A percentile compares a stretch with the other conserved stretches of the same genome.
phyloP scores from a whole-genome alignment of 2,329 filamentous ascomycete genomes.

The Fusarium xylarioides region DNA sequence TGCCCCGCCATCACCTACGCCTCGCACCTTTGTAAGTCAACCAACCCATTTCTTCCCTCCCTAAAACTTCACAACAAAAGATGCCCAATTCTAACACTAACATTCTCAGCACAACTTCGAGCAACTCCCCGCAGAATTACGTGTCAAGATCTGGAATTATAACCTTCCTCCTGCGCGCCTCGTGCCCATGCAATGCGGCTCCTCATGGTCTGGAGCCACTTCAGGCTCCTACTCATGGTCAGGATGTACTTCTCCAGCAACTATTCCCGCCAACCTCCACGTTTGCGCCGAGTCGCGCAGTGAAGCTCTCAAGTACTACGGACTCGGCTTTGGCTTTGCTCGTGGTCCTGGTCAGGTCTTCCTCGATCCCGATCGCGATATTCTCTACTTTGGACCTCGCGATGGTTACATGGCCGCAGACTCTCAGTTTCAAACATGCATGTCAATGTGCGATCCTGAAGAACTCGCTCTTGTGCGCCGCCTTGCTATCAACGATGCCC shows the following conservation, averaged over 20 bases:
- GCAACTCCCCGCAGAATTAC: slow-evolving; percentile 56
- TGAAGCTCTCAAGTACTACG: slow-evolving; percentile 55
- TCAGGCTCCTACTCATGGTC: slow-evolving; percentile 29
- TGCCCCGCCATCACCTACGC: neutral
- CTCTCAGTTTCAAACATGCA: slow-evolving; percentile 56
- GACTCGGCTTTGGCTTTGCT: slow-evolving; percentile 53
- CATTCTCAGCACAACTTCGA: slow-evolving; percentile 52
- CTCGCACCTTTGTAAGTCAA: slow-evolving; percentile 31
- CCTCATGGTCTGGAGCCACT: slow-evolving; percentile 42
- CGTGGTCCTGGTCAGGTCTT: slow-evolving; percentile 53
- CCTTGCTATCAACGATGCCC: slow-evolving; percentile 56
- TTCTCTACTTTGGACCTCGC: slow-evolving; percentile 59
- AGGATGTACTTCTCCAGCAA: slow-evolving; percentile 54
- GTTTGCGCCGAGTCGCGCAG: slow-evolving; percentile 57
- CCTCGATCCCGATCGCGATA: slow-evolving; percentile 53
- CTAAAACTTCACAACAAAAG: neutral
- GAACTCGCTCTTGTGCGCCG: slow-evolving; percentile 54
- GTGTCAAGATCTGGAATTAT: slow-evolving; percentile 58
- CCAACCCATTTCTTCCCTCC: neutral
- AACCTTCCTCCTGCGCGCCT: slow-evolving; percentile 55
- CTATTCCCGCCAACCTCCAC: slow-evolving; percentile 56
- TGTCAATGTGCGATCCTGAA: slow-evolving; percentile 52
- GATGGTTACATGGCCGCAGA: slow-evolving; percentile 57
- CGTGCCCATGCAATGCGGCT: slow-evolving; percentile 54
- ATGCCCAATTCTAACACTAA: slow-evolving; percentile 4